Evolutionary conservation across 768 basidiomycete species (phyloP).

Genomic region (Grammothele lineata): DNA sequence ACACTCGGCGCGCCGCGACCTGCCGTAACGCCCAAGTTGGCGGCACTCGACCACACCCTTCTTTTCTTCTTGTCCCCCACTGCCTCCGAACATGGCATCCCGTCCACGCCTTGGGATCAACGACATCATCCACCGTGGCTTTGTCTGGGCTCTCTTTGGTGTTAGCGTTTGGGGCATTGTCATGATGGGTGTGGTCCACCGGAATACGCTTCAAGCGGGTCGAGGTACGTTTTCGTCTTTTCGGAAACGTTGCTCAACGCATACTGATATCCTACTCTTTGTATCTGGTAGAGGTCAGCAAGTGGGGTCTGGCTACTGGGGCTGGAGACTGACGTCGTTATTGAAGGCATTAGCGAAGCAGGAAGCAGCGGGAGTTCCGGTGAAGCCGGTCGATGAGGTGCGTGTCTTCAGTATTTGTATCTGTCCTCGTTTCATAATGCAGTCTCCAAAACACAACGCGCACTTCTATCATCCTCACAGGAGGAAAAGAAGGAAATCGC

Average conservation of each 20-base stretch:
- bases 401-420: neutral
- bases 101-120: constrained; percentile 28
- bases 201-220: constrained; percentile 48
- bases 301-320: no score
- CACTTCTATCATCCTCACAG: neutral
- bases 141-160: constrained; percentile 51
- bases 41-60: no score
- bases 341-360: constrained; percentile 10
- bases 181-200: constrained; percentile 49
- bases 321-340: neutral
- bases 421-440: neutral
- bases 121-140: constrained; percentile 49
- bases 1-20: no score
- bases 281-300: constrained; percentile 13
- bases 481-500: constrained; percentile 3
- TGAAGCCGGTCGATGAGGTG: constrained; percentile 2
- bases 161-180: constrained; percentile 50
- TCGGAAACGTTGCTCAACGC: neutral
- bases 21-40: no score
- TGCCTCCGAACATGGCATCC: constrained; percentile 16
- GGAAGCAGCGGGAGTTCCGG: constrained; percentile 3
- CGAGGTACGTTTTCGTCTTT: constrained; percentile 39
- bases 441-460: neutral
- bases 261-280: no score
- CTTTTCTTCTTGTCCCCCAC: no score